Base-by-base conservation (phyloP, 345 rosid species). In the Capsella bursapastoris region DNA sequence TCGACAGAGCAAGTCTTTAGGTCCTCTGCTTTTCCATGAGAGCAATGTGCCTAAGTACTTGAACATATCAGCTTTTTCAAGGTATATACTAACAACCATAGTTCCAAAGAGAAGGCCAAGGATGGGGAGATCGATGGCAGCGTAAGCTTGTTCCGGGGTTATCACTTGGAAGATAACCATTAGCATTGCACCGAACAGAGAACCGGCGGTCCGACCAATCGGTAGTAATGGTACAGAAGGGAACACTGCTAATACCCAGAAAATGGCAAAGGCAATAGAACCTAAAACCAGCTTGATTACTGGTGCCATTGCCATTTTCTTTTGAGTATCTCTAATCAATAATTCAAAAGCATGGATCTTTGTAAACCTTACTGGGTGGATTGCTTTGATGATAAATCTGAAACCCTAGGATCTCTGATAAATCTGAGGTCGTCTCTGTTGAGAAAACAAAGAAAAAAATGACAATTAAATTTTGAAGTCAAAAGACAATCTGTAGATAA, bases 61-160 rank as follows among this genome's bases (percentile, higher is more conserved):
- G 74, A 91, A 91, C 85, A 91, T 76, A 59, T 93, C 97, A 48
- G 96, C 96, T 78, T 86, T 80, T 49, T 91, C 96, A 6, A 93
- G 92, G 82, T 93, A 93, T 32, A 84, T 75, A 70, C 92, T 81
- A 28, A 91, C 94, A 43, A 93, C 94, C 94, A 93, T 91, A 0
- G 96, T 93, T 10, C 97, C 97, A 34, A 91, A 93, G 34, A 93
- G 88, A 68, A 91, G 96, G 7, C 97, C 94, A 18, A 93, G 88
- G 37, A 93, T 88, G 0, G 92, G 86, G 47, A 93, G 92, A 70
- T 93, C 94, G 51, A 93, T 86, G 7, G 98, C 88, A 4, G 85
- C 87, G 56, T 89, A 88, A 22, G 97, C 97, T 65, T 93, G 86
- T 38, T 89, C 90, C 0, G 94, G 96, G 29, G 86, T 77, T 32